phyloP scores from a whole-genome alignment of 1,284 basidiomycete genomes.

The Prillingera fragicola region DNA sequence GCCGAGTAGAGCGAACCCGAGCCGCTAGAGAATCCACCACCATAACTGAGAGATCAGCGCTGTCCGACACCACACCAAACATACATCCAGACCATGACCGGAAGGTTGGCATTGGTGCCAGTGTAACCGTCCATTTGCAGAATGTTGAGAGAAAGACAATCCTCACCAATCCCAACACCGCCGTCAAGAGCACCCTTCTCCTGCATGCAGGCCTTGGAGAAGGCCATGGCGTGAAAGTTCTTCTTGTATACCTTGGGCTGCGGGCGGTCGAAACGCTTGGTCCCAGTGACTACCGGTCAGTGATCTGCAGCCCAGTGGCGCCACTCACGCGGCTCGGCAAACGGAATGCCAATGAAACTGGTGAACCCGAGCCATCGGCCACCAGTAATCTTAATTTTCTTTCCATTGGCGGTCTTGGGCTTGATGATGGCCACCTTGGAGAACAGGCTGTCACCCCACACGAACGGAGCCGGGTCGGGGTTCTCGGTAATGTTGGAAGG shows the following conservation, averaged over 20 bases:
- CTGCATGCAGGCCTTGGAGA: slow-evolving; percentile 36
- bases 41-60: no score
- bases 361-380: neutral
- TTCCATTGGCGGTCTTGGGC: neutral
- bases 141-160: slow-evolving; percentile 49
- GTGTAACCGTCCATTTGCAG: slow-evolving; percentile 26
- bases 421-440: no score
- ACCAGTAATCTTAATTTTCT: slow-evolving; percentile 2
- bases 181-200: slow-evolving; percentile 16
- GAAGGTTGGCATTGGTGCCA: slow-evolving; percentile 23
- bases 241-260: slow-evolving; percentile 20
- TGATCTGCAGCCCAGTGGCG: no score
- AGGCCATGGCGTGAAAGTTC: slow-evolving; percentile 25
- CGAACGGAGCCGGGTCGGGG: no score
- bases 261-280: slow-evolving; percentile 48
- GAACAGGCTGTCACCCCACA: no score
- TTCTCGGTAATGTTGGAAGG: no score
- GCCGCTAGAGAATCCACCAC: slow-evolving; percentile 38
- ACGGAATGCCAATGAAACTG: neutral
- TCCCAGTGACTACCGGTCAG: neutral
- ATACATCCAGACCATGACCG: slow-evolving; percentile 40
- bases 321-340: neutral
- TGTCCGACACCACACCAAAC: slow-evolving; percentile 13
- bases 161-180: slow-evolving; percentile 31
- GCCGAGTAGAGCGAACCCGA: slow-evolving; percentile 21